These are phyloP conservation scores for Pholiota adiposa DNA, from an alignment of 1,284 basidiomycete genomes.

Conservation along the genomic window DNA sequence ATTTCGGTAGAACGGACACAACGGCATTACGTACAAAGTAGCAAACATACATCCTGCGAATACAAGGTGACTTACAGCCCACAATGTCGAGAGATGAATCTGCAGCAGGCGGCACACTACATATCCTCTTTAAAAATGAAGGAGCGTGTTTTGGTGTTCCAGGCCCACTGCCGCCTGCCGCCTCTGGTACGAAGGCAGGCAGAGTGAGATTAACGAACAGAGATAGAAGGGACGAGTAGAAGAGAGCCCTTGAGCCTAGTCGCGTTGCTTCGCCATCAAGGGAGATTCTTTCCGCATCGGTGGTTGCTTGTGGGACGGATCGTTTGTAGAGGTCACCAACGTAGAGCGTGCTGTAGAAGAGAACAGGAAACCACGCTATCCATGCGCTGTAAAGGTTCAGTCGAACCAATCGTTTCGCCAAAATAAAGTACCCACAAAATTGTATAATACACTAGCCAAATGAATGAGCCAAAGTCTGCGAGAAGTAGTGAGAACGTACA, in stretches of 20 bases:
- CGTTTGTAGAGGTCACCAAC: slow-evolving; percentile 84
- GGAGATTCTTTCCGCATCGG: slow-evolving; percentile 23
- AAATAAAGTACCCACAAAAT: slow-evolving; percentile 67
- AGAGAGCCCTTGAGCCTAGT: slow-evolving; percentile 82
- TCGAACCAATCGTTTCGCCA: not conserved
- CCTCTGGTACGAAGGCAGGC: slow-evolving; percentile 68
- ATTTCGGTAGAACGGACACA: not conserved
- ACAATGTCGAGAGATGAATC: slow-evolving; percentile 68
- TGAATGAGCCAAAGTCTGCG: slow-evolving; percentile 7
- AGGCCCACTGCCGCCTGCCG: slow-evolving; percentile 16
- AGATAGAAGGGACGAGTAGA: slow-evolving; percentile 76
- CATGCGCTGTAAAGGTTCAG: slow-evolving; percentile 55
- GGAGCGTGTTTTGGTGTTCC: slow-evolving; percentile 7
- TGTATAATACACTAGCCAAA: slow-evolving; percentile 70
- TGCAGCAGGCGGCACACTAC: slow-evolving; percentile 43
- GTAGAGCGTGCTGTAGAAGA: slow-evolving; percentile 89
- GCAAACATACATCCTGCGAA: slow-evolving; percentile 73
- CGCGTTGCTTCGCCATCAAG: slow-evolving; percentile 74
- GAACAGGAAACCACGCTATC: slow-evolving; percentile 88
- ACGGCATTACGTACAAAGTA: slow-evolving; percentile 63
- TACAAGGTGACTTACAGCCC: slow-evolving; percentile 76
- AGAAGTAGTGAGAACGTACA: slow-evolving; percentile 48
- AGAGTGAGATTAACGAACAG: slow-evolving; percentile 73
- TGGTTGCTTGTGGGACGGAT: slow-evolving; percentile 33
- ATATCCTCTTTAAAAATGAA: slow-evolving; percentile 17